phyloP scores from a whole-genome alignment of 2,329 filamentous ascomycete genomes.

The Aureobasidium vineae region DNA sequence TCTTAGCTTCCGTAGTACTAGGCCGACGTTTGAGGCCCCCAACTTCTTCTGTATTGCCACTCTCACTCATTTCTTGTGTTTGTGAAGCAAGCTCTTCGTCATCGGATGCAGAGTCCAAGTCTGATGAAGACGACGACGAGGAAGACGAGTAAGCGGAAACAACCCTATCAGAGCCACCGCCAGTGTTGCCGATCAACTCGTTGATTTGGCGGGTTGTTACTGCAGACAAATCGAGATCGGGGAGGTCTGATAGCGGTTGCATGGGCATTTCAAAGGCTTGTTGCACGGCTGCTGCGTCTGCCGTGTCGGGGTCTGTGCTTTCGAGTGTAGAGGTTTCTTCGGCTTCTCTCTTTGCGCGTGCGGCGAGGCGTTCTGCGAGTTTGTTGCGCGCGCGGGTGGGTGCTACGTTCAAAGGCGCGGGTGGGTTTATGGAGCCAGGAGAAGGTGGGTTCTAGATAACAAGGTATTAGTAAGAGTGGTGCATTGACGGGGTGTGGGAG shows the following conservation, averaged over 20 bases:
- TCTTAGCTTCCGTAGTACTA: slow-evolving; percentile 40
- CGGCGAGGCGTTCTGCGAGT: slow-evolving; percentile 75
- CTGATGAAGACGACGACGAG: slow-evolving; percentile 59
- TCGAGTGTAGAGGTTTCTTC: slow-evolving; percentile 32
- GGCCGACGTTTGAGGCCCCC: slow-evolving; percentile 33
- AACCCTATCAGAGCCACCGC: slow-evolving; percentile 34
- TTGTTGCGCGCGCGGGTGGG: slow-evolving; percentile 84
- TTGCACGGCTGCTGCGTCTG: slow-evolving; percentile 36
- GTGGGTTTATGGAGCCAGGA: slow-evolving; percentile 11
- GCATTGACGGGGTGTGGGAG: not conserved
- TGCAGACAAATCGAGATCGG: slow-evolving; percentile 40
- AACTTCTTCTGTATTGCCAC: not conserved
- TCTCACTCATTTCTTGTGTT: slow-evolving; percentile 32
- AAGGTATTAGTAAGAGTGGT: slow-evolving; percentile 6
- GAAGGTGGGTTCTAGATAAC: slow-evolving; percentile 3
- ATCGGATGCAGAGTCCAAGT: slow-evolving; percentile 27
- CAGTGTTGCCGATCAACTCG: slow-evolving; percentile 38
- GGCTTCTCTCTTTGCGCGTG: slow-evolving; percentile 46
- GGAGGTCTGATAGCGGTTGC: slow-evolving; percentile 44
- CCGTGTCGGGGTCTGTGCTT: slow-evolving; percentile 35
- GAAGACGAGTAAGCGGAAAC: slow-evolving; percentile 43
- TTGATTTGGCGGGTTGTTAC: slow-evolving; percentile 30
- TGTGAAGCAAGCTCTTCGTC: slow-evolving; percentile 29
- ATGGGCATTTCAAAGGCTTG: slow-evolving; percentile 36
- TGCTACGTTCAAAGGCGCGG: slow-evolving; percentile 74